Conservation (phyloP, 345 rosid species). For the Corchorus olitorius region DNA sequence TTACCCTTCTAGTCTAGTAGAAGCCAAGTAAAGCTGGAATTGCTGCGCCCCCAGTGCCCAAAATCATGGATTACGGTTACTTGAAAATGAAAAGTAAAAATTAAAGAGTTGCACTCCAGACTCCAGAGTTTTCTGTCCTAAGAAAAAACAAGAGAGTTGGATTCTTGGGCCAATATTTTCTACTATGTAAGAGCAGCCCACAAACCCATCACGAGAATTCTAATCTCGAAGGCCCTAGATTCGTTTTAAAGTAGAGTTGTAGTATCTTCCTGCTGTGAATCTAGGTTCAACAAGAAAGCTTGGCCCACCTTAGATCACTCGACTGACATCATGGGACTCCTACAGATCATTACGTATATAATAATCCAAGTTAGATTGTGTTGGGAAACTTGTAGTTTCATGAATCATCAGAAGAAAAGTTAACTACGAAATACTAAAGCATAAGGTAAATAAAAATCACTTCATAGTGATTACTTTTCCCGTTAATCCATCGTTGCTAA, state of each 20-base stretch:
- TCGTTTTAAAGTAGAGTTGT: too few relatives aligned
- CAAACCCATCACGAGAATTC: too few relatives aligned
- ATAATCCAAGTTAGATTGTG: not conserved
- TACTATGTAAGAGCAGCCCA: too few relatives aligned
- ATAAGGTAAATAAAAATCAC: too few relatives aligned
- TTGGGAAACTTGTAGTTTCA: not conserved
- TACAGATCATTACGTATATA: not conserved
- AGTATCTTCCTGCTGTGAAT: too few relatives aligned
- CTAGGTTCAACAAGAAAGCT: too few relatives aligned
- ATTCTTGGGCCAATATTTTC: too few relatives aligned
- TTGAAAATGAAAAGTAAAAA: too few relatives aligned
- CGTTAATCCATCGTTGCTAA: not conserved
- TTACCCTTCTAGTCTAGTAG: too few relatives aligned
- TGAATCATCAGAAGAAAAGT: not conserved
- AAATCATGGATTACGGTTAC: not conserved
- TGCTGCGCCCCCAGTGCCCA: not conserved
- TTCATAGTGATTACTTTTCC: not conserved
- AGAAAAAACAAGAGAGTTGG: not conserved
- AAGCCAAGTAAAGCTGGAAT: not conserved
- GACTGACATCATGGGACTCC: slow-evolving; percentile 26
- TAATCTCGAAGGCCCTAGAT: too few relatives aligned
- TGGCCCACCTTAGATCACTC: too few relatives aligned
- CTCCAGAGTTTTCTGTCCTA: not conserved
- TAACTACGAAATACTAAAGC: too few relatives aligned
- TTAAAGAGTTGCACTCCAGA: not conserved